A percentile compares a stretch with the other conserved stretches of the same genome.
phyloP scores from a whole-genome alignment of 2,329 filamentous ascomycete genomes.

The Colletotrichum truncatum region DNA sequence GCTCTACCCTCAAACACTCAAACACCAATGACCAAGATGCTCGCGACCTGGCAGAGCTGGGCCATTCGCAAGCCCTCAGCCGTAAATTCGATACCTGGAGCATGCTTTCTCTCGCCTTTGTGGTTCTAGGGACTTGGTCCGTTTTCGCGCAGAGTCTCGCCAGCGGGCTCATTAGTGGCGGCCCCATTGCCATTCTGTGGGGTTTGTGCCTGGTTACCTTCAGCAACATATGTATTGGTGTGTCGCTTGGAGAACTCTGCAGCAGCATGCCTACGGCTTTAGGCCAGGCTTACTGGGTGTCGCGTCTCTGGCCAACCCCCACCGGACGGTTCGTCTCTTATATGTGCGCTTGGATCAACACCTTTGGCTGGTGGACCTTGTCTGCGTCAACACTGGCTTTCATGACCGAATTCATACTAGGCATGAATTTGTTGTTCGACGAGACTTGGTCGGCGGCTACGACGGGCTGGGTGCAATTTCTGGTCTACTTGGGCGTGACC shows the following conservation, averaged over 20 bases:
- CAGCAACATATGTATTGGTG: conserved; percentile 62
- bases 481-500: conserved; percentile 63
- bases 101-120: conserved; percentile 66
- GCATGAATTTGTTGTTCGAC: conserved; percentile 63
- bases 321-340: conserved; percentile 61
- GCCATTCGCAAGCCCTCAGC: conserved; percentile 48
- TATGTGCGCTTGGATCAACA: conserved; percentile 69
- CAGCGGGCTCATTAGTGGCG: conserved; percentile 62
- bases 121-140: conserved; percentile 66
- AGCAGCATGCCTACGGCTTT: conserved; percentile 68
- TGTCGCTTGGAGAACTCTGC: conserved; percentile 64
- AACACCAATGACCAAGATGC: conserved; percentile 38
- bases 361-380: conserved; percentile 67
- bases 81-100: conserved; percentile 63
- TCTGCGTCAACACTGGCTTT: conserved; percentile 65
- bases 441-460: conserved; percentile 53
- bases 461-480: conserved; percentile 61
- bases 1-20: neutral
- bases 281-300: conserved; percentile 68
- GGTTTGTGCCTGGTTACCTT: conserved; percentile 59
- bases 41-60: conserved; percentile 49
- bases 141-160: conserved; percentile 58
- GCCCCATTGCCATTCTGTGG: conserved; percentile 64
- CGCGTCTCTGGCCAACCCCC: conserved; percentile 47
- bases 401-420: conserved; percentile 65